Conservation (phyloP, 306 rosid species). For the Cucumis hystrix region DNA sequence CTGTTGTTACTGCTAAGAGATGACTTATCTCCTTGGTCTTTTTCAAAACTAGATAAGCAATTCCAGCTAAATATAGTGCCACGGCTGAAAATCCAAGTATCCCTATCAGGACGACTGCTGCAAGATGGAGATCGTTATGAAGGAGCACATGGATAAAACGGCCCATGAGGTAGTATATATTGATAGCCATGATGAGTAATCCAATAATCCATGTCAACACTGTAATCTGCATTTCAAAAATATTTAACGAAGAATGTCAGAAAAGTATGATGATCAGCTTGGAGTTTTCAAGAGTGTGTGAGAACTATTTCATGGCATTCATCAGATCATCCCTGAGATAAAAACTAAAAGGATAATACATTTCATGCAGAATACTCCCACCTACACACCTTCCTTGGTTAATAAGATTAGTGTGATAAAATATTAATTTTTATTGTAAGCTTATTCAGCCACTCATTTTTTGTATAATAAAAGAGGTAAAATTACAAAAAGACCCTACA, state of each 20-base stretch:
- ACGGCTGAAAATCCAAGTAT: conserved; percentile 65
- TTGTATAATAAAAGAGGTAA: background rate
- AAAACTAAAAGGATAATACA: background rate
- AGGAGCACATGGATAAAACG: conserved; percentile 61
- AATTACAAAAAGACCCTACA: background rate
- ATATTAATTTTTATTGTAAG: background rate
- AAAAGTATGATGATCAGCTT: background rate
- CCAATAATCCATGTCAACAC: conserved; percentile 68
- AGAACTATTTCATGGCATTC: background rate
- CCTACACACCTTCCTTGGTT: background rate
- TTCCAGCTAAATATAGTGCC: conserved; percentile 70
- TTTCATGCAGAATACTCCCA: background rate
- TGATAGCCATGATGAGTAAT: conserved; percentile 58
- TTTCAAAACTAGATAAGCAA: conserved; percentile 54
- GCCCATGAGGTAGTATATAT: conserved; percentile 53
- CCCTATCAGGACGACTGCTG: conserved; percentile 48
- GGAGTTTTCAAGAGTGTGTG: background rate
- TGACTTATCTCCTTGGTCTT: conserved; percentile 43
- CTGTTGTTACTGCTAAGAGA: conserved; percentile 52
- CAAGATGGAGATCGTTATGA: conserved; percentile 37
- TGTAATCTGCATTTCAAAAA: conserved; percentile 40
- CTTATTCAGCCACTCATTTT: background rate
- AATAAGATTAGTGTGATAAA: background rate
- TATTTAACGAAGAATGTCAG: background rate
- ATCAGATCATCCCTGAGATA: background rate